Evolutionary conservation across 495 filamentous ascomycete species (phyloP), one percentile per base, ranked within the genome.

Genomic region (Cercophora newfieldiana): DNA sequence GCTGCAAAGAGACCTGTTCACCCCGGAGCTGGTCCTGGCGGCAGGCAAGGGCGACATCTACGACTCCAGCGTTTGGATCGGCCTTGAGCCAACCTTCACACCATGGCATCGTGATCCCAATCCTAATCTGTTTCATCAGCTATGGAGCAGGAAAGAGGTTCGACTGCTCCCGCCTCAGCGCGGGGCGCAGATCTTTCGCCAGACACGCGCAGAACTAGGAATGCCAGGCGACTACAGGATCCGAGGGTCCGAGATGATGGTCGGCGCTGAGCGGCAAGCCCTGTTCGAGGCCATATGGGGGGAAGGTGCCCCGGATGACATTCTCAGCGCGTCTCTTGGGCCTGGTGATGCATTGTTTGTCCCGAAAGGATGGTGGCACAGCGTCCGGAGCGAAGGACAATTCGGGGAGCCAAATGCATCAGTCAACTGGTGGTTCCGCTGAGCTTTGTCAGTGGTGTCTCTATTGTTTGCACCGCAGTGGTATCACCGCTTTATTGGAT

Each of bases 341-440:
- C 77, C 82, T 16, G 89, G 90, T 0, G 93, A 97, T 81, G 87
- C 82, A 0, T 64, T 98, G 50, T 97, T 94, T 73, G 94, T 99
- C 62, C 95, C 94, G 0, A 87, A 86, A 65, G 92, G 92, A 14
- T 99, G 93, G 93, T 99, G 95, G 95, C 95, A 99, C 83, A 93
- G 91, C 72, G 87, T 99, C 58, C 89, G 86, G 71, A 92, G 94
- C 22, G 70, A 87, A 59, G 69, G 62, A 24, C 24, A 18, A 6
- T 50, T 70, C 14, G 67, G 77, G 0, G 49, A 51, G 25, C 69
- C 77, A 71, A 77, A 86, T 69, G 68, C 59, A 28, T 77, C 91
- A 75, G 90, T 89, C 44, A 97, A 97, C 77, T 97, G 94, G 94
- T 97, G 94, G 94, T 97, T 96, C 21, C 73, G 80, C 24, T 83